Evolutionary conservation across 1,284 basidiomycete genomes (phyloP), one percentile per base, ranked within the genome.

Genomic region (Naganishia cerealis): DNA sequence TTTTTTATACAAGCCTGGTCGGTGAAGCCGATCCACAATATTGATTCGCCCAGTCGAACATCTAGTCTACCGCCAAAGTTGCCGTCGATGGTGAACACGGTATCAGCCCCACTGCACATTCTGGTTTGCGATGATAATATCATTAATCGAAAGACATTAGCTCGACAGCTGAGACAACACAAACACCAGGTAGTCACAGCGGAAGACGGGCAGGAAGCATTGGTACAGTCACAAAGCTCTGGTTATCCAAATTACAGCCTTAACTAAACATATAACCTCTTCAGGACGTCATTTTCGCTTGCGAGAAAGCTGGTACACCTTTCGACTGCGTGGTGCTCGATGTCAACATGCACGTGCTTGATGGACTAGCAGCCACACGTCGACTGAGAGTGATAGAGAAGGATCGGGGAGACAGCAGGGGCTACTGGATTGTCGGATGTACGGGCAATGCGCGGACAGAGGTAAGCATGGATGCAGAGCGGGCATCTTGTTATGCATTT

Each of bases 131-230:
- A 70, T 36, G 68, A 70, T 48, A 92, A 93, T 75, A 85, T 80
- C 67, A 89, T 91, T 66, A 82, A 91, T 63, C 85, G 90, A 9
- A 66, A 61, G 12, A 66, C 48, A 9, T 38, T 68, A 29, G 33
- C 52, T n/a, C 55, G 63, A 39, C 67, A 66, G 26, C 42, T 71
- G 21, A 66, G 59, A 33, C 46, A 55, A 16, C 18, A 65, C 21
- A 65, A 65, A 24, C 69, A 67, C 38, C 40, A 55, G 24, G 53
- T 67, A 29, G 38, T 54, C n/a, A 36, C 66, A 48, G 61, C 67
- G 2, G 65, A 68, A 42, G 66, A 68, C 50, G 69, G 66, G 0
- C 62, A 68, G 36, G 55, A 68, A 33, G 63, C 67, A 18, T 26
- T 70, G 16, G 66, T 67, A 29, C 46, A 65, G 29, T 33, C 29